phyloP scores from a whole-genome alignment of 192 early-diverging fungal genomes.

The Backusella mclennaniae region DNA sequence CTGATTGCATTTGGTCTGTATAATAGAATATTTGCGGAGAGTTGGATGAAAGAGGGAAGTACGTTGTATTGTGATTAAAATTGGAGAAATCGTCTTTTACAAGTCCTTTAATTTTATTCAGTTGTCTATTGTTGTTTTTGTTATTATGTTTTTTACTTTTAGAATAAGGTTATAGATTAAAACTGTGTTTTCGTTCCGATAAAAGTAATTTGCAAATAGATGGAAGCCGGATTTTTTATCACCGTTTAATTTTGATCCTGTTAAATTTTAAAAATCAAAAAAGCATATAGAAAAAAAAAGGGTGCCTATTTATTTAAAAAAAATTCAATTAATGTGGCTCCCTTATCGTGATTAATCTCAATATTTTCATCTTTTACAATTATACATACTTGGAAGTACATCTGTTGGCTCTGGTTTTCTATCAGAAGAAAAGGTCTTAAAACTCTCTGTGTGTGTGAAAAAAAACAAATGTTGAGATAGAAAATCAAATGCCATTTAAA shows the following conservation, averaged over 20 bases:
- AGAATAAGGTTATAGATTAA: neutral
- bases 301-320: neutral
- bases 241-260: neutral
- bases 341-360: neutral
- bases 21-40: neutral
- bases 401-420: neutral
- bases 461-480: neutral
- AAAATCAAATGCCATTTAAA: neutral
- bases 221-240: neutral
- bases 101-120: neutral
- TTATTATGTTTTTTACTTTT: neutral
- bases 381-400: conserved; percentile 7
- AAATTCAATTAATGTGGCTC: neutral
- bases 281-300: neutral
- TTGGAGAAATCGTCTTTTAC: neutral
- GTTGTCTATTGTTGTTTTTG: neutral
- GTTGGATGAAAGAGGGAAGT: neutral
- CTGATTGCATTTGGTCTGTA: neutral
- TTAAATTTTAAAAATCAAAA: neutral
- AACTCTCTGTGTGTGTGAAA: conserved; percentile 4
- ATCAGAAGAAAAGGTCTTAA: neutral
- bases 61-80: neutral
- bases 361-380: neutral
- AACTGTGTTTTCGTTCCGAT: neutral
- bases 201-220: neutral